Percentiles rank a stretch among this genome's conserved stretches.
Evolutionary conservation across 2,329 filamentous ascomycete genomes (phyloP).

Genomic region (Penicillium expansum): DNA sequence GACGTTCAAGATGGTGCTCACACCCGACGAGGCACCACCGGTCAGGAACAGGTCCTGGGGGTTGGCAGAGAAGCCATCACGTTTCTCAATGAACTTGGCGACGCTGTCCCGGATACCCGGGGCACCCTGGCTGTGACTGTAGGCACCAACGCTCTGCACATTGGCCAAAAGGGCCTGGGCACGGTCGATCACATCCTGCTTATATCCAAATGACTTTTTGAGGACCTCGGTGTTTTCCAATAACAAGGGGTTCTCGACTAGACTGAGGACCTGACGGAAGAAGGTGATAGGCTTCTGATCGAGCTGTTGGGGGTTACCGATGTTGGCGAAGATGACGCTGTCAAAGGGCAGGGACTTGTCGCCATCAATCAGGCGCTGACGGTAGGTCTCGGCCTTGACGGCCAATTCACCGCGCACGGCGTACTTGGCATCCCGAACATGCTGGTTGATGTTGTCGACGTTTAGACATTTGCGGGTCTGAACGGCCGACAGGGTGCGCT

Average conservation of each 20-base stretch:
- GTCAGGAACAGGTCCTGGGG: constrained; percentile 84
- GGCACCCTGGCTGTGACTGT: constrained; percentile 89
- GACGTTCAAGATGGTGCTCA: constrained; percentile 87
- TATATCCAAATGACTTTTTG: constrained; percentile 73
- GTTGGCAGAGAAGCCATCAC: constrained; percentile 84
- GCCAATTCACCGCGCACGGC: constrained; percentile 95
- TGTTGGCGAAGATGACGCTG: constrained; percentile 93
- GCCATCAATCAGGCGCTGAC: constrained; percentile 62
- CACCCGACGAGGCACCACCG: constrained; percentile 86
- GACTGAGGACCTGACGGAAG: constrained; percentile 92
- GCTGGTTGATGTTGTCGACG: constrained; percentile 86
- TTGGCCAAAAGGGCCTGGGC: constrained; percentile 77
- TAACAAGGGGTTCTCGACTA: constrained; percentile 84
- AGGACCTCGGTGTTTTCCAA: constrained; percentile 82
- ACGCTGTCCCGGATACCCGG: constrained; percentile 84
- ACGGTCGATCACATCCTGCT: constrained; percentile 81
- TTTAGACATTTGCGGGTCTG: constrained; percentile 54
- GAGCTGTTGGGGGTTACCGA: constrained; percentile 97
- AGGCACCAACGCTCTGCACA: constrained; percentile 89
- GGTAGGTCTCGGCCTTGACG: constrained; percentile 87
- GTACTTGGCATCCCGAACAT: constrained; percentile 85
- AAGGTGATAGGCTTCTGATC: constrained; percentile 99
- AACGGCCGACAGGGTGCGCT: constrained; percentile 49
- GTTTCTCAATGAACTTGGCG: constrained; percentile 86
- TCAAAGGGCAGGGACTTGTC: constrained; percentile 71